Conservation (phyloP, 106 monocot species). For the Dendrobium catenatum region DNA sequence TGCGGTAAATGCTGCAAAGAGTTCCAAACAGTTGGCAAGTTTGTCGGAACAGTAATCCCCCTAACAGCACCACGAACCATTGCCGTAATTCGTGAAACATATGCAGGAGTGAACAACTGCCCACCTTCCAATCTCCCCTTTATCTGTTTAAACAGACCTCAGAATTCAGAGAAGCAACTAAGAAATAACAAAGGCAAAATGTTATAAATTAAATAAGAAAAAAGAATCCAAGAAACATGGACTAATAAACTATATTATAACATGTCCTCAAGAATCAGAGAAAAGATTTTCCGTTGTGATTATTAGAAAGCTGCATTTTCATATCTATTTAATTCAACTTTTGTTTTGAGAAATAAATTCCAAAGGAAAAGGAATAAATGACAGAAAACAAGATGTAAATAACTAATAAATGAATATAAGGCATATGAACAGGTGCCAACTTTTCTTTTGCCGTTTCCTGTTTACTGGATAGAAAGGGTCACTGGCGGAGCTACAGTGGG, state of each 20-base stretch:
- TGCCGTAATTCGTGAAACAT: conserved; percentile 71
- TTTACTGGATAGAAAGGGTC: background rate
- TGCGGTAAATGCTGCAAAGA: conserved; percentile 70
- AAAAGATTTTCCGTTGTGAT: background rate
- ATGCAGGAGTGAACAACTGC: conserved; percentile 88
- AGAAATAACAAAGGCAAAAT: background rate
- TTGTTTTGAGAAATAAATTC: background rate
- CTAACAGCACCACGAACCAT: conserved; percentile 95
- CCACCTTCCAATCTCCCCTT: conserved; percentile 93
- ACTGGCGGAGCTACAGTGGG: too few species aligned
- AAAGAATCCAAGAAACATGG: background rate
- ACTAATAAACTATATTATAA: background rate
- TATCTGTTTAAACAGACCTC: conserved; percentile 32
- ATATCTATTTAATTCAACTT: background rate
- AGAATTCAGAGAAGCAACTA: background rate
- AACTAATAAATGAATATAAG: conserved; percentile 1
- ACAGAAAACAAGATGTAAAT: background rate
- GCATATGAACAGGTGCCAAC: background rate
- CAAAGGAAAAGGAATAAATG: background rate
- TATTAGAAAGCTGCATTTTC: background rate
- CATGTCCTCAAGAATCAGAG: background rate
- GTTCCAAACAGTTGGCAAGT: conserved; percentile 70
- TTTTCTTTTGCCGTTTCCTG: background rate
- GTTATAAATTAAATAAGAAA: background rate
- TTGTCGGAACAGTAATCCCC: conserved; percentile 84